Conservation (phyloP, 164 flowering plant species). For the Annona squamosa region DNA sequence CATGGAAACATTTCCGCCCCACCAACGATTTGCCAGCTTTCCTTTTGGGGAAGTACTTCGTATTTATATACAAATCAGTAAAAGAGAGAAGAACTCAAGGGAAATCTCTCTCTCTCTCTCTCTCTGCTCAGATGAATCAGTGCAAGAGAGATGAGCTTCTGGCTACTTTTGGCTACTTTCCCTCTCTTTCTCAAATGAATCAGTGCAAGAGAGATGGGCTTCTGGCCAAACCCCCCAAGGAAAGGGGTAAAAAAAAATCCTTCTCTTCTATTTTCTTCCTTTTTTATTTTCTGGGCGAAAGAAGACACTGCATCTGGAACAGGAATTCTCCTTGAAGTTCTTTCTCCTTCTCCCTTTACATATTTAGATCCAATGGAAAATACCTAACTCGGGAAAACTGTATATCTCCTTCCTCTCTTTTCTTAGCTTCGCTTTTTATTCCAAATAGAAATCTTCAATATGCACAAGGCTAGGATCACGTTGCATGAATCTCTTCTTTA, state of each 20-base stretch:
- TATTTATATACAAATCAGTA: not conserved
- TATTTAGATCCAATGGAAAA: not conserved
- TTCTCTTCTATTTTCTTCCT: too few relatives aligned
- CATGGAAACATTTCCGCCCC: constrained; percentile 70
- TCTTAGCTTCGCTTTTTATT: not conserved
- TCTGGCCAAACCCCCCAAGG: not conserved
- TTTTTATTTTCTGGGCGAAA: too few relatives aligned
- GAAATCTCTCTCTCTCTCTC: not conserved
- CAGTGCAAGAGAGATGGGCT: not conserved
- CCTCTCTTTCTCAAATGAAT: not conserved
- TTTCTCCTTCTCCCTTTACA: not conserved
- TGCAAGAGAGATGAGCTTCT: not conserved
- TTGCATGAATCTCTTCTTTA: not conserved
- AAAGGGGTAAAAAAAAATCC: not conserved
- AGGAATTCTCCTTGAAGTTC: not conserved
- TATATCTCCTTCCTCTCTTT: not conserved
- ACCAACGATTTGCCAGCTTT: constrained; percentile 73
- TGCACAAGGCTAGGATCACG: not conserved
- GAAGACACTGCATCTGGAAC: not conserved
- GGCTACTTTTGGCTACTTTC: not conserved
- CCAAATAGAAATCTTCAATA: not conserved
- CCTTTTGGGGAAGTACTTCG: not conserved
- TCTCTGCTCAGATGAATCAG: not conserved
- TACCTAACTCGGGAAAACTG: not conserved
- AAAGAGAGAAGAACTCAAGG: not conserved